Evolutionary conservation across 2,329 filamentous ascomycete genomes (phyloP), one percentile per base, ranked within the genome.

Genomic region (Pseudogymnoascus pannorum): DNA sequence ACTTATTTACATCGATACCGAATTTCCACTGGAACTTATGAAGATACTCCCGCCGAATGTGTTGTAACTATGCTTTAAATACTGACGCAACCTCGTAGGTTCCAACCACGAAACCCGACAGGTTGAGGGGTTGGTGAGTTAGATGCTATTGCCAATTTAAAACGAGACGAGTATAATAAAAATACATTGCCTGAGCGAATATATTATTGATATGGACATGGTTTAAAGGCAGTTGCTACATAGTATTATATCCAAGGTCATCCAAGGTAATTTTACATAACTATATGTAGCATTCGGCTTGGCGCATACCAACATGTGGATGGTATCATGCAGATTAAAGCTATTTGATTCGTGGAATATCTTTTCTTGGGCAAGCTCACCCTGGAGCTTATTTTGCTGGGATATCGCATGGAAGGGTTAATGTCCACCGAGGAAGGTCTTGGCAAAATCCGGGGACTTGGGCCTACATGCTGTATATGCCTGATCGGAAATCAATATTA

Each of bases 321-420:
- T 12, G 24, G 24, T 11, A 20, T 54, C n/a, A 14, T 9, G n/a
- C 18, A n/a, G n/a, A 54, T 54, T 31, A 6, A 54, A 31, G 26
- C n/a, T 5, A 54, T 2, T 31, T 54, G 48, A 54, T 54, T 54
- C 48, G 48, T n/a, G 48, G 48, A 54, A 54, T 11, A 54, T 54
- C 16, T 54, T 18, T 54, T 18, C 1, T 54, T 54, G 24, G 26
- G 6, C 8, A 31, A 54, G 9, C 24, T 31, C 48, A 12, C 24
- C n/a, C 48, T 18, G 31, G 48, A 54, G 11, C 5, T 18, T 29
- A 31, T 54, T 54, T 54, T 31, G 26, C 48, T 31, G 48, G 48
- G 48, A 12, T 54, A 54, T 31, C 11, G 48, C 48, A 5, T 31
- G n/a, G 5, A 54, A 18, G 48, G 48, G 48, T 54, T 54, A 54